Evolutionary conservation across 306 rosid species (phyloP).

Genomic region (Prunus mira): DNA sequence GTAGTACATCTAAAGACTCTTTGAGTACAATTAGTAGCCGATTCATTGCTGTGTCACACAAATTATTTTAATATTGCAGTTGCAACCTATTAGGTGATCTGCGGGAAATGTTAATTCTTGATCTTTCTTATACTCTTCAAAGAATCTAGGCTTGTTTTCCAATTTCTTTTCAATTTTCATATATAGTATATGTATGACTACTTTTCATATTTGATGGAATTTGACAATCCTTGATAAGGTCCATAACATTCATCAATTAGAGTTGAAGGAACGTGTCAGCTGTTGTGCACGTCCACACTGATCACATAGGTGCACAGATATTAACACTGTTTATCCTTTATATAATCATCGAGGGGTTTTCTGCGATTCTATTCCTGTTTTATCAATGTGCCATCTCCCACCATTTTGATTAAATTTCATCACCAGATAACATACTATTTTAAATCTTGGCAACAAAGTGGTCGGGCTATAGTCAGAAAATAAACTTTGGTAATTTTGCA

Average conservation of each 20-base stretch:
- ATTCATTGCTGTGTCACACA: background rate
- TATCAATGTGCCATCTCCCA: too few species aligned
- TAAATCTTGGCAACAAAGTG: too few species aligned
- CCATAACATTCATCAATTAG: background rate
- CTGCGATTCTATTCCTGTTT: too few species aligned
- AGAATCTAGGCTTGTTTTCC: background rate
- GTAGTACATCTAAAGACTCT: constrained; percentile 1
- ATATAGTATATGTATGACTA: too few species aligned
- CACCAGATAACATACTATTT: too few species aligned
- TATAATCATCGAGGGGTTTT: too few species aligned
- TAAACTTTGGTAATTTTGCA: too few species aligned
- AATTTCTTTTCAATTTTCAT: background rate
- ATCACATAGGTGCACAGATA: too few species aligned
- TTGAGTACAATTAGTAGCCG: background rate
- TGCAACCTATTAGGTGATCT: background rate
- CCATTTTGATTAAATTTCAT: too few species aligned
- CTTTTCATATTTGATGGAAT: background rate
- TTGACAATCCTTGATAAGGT: background rate
- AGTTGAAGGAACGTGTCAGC: background rate
- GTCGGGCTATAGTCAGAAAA: too few species aligned
- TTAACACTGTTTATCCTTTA: too few species aligned
- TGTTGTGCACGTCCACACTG: too few species aligned
- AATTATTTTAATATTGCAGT: background rate
- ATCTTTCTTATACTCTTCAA: background rate
- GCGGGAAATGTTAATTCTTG: background rate